These are phyloP conservation scores for Ogataea saltuana DNA, from an alignment of 805 yeast genomes.

Conservation along the genomic window DNA sequence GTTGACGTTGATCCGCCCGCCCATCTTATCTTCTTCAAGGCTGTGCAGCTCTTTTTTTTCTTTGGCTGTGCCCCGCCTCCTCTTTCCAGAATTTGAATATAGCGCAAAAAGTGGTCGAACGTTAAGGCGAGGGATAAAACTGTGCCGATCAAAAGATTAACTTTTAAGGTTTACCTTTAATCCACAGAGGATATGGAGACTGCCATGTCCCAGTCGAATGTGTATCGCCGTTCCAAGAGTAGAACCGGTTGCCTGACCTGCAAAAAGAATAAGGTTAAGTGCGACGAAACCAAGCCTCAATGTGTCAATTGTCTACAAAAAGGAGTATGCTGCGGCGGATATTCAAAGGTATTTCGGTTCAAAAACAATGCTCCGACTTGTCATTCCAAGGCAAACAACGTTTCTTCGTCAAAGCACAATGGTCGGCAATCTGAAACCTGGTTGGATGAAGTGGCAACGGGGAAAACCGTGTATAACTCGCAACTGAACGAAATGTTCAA, in stretches of 20 bases:
- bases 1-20: not conserved
- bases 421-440: too few relatives aligned
- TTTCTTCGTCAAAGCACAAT: too few relatives aligned
- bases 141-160: too few relatives aligned
- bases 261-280: slow-evolving; percentile 41
- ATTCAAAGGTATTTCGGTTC: slow-evolving; percentile 16
- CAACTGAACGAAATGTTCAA: slow-evolving; percentile 7
- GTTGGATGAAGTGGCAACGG: slow-evolving; percentile 1
- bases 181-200: too few relatives aligned
- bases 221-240: slow-evolving; percentile 11
- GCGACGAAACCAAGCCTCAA: slow-evolving; percentile 44
- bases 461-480: not conserved
- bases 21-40: not conserved
- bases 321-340: slow-evolving; percentile 22
- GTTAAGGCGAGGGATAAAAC: too few relatives aligned
- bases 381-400: not conserved
- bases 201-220: too few relatives aligned
- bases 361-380: slow-evolving; percentile 17
- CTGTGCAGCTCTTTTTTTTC: not conserved
- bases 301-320: slow-evolving; percentile 40
- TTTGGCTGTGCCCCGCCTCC: too few relatives aligned
- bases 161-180: too few relatives aligned
- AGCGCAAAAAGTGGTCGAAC: too few relatives aligned
- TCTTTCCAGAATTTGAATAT: too few relatives aligned
- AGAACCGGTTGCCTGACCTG: slow-evolving; percentile 43